Conservation (phyloP, 768 basidiomycete genomes). For the Infundibulicybe gibba region DNA sequence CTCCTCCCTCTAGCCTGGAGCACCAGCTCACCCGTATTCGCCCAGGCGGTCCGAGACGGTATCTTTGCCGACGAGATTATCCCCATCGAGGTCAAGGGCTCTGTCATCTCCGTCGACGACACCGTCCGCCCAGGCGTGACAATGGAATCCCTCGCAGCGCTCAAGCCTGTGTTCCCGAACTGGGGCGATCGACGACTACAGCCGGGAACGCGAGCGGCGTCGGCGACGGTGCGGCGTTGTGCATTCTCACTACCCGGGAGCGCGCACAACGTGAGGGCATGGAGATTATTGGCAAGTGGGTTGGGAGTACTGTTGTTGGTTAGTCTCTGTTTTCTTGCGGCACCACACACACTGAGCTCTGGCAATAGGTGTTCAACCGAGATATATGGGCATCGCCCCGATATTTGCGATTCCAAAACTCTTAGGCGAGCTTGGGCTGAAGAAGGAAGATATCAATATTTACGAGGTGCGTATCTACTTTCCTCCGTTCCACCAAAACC, state of each 20-base stretch:
- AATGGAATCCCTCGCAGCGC: constrained; percentile 63
- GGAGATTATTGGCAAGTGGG: constrained; percentile 81
- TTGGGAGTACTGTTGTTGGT: constrained; percentile 77
- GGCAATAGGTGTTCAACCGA: constrained; percentile 64
- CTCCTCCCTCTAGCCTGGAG: not conserved
- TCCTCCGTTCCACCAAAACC: not conserved
- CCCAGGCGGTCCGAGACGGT: constrained; percentile 62
- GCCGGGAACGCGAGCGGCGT: constrained; percentile 87
- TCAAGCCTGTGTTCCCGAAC: constrained; percentile 86
- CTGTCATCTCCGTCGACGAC: constrained; percentile 70
- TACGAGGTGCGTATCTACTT: constrained; percentile 53
- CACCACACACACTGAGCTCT: not conserved
- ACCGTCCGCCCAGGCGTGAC: constrained; percentile 87
- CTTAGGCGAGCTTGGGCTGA: constrained; percentile 55
- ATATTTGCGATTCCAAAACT: constrained; percentile 70
- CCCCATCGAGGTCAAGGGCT: constrained; percentile 73
- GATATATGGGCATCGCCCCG: constrained; percentile 77
- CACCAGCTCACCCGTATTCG: not conserved
- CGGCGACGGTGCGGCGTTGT: constrained; percentile 89
- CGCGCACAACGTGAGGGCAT: constrained; percentile 75
- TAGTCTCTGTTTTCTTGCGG: constrained; percentile 13
- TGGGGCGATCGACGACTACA: constrained; percentile 71
- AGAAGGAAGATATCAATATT: constrained; percentile 70
- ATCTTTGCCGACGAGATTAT: constrained; percentile 87
- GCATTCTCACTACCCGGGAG: constrained; percentile 77